Percentiles rank a stretch among this genome's conserved stretches.
These are phyloP conservation scores for Haberlea rhodopensis DNA, from an alignment of 257 asterid species.

Conservation along the genomic window DNA sequence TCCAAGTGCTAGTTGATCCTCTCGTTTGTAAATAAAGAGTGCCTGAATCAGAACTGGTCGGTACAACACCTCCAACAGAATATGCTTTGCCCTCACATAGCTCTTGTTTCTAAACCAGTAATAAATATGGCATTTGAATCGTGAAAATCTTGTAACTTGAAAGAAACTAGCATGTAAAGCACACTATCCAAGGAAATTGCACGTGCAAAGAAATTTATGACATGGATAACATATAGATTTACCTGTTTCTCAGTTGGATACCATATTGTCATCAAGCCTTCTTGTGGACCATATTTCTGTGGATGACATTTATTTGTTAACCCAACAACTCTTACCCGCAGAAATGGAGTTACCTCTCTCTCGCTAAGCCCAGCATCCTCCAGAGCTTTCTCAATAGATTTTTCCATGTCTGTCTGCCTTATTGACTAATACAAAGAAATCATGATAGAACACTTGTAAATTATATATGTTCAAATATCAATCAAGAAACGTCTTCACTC, in stretches of 20 bases:
- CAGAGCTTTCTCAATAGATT: slow-evolving; percentile 65
- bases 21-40: slow-evolving; percentile 76
- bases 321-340: slow-evolving; percentile 87
- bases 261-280: slow-evolving; percentile 94
- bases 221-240: slow-evolving; percentile 15
- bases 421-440: slow-evolving; percentile 45
- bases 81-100: slow-evolving; percentile 81
- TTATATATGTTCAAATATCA: slow-evolving; percentile 11
- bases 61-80: slow-evolving; percentile 67
- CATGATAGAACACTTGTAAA: slow-evolving; percentile 19
- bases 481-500: slow-evolving; percentile 21
- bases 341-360: slow-evolving; percentile 79
- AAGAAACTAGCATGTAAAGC: slow-evolving; percentile 18
- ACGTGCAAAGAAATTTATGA: slow-evolving; percentile 12
- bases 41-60: slow-evolving; percentile 65
- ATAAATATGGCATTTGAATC: slow-evolving; percentile 14
- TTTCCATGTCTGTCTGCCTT: slow-evolving; percentile 64
- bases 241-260: slow-evolving; percentile 93
- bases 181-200: background rate
- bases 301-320: slow-evolving; percentile 46
- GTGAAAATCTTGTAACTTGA: slow-evolving; percentile 1
- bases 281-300: slow-evolving; percentile 32
- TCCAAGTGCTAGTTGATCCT: slow-evolving; percentile 73
- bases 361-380: slow-evolving; percentile 75
- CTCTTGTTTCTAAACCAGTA: slow-evolving; percentile 51